phyloP scores from a whole-genome alignment of 441 rosid species.

The Croton setiger region DNA sequence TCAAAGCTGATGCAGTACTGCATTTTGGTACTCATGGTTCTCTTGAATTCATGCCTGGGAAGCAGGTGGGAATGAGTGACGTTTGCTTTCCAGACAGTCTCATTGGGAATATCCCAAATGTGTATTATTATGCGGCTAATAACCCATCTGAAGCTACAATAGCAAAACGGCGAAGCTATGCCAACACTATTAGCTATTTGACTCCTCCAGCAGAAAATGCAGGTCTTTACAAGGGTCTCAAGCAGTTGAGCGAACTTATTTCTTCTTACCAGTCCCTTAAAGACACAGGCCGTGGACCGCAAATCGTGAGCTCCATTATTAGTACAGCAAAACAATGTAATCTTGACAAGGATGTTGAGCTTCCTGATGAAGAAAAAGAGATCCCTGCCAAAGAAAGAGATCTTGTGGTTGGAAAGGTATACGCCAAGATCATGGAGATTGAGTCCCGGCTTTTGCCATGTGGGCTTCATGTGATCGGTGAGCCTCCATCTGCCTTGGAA shows the following conservation, averaged over 20 bases:
- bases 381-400: slow-evolving; percentile 75
- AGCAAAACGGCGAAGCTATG: slow-evolving; percentile 97
- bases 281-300: slow-evolving; percentile 90
- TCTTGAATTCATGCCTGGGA: slow-evolving; percentile 98
- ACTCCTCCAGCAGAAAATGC: slow-evolving; percentile 99
- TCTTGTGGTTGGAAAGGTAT: slow-evolving; percentile 89
- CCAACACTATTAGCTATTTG: slow-evolving; percentile 92
- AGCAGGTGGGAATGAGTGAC: slow-evolving; percentile 99
- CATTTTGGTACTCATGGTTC: slow-evolving; percentile 99
- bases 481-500: slow-evolving; percentile 98
- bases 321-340: slow-evolving; percentile 97
- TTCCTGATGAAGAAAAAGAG: slow-evolving; percentile 80
- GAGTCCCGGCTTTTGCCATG: slow-evolving; percentile 96
- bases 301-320: slow-evolving; percentile 90
- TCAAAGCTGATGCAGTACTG: slow-evolving; percentile 94
- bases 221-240: slow-evolving; percentile 97
- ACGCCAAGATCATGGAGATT: slow-evolving; percentile 98
- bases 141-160: slow-evolving; percentile 98
- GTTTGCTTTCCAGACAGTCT: slow-evolving; percentile 94
- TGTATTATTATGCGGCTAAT: slow-evolving; percentile 94
- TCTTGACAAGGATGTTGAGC: slow-evolving; percentile 93
- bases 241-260: slow-evolving; percentile 94
- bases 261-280: slow-evolving; percentile 95
- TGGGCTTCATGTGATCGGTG: slow-evolving; percentile 96
- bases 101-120: slow-evolving; percentile 94